Evolutionary conservation across 306 rosid species (phyloP), one percentile per base, ranked within the genome.

Genomic region (Cajanus cajan): DNA sequence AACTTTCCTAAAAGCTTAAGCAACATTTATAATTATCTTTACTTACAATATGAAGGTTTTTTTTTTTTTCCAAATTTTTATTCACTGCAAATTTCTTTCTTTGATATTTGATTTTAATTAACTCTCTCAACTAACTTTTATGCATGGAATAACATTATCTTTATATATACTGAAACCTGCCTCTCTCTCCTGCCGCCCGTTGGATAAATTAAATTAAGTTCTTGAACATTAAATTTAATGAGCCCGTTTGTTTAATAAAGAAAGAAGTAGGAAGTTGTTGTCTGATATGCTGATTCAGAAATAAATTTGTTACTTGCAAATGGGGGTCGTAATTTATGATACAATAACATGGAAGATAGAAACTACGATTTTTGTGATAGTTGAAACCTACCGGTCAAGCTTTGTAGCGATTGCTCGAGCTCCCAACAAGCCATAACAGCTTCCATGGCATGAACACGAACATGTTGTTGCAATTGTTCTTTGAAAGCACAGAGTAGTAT

Each of bases 391-490:
- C 96, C 96, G 6, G 96, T 90, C 83, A 90, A 84, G 86, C 90
- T 84, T 48, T 90, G 96, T 8, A 90, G 88, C 80, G 90, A 83
- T 61, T 90, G 93, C 78, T 90, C 93, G 19, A 90, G 82, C 85
- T 90, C 93, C 96, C 96, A 90, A 69, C 96, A 90, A 48, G 93
- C 90, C 93, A 87, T 89, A 25, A 90, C 93, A 34, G 96, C 96
- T 77, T 90, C 93, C 93, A 89, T 90, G 40, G 96, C 96, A 82
- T 90, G 96, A 62, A 89, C 89, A 19, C 90, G 86, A 16, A 90
- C 96, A 68, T 90, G 96, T 21, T 89, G 96, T 52, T 89, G 96
- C 88, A 90, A 66, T 73, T 90, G 93, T 69, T 90, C 93, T 82
- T 90, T 90, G 63, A 90, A 86, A 22, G 96, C 86, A 43, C 91